Conservation (phyloP, 179 eudicot species). For the Monotropa hypopitys region DNA sequence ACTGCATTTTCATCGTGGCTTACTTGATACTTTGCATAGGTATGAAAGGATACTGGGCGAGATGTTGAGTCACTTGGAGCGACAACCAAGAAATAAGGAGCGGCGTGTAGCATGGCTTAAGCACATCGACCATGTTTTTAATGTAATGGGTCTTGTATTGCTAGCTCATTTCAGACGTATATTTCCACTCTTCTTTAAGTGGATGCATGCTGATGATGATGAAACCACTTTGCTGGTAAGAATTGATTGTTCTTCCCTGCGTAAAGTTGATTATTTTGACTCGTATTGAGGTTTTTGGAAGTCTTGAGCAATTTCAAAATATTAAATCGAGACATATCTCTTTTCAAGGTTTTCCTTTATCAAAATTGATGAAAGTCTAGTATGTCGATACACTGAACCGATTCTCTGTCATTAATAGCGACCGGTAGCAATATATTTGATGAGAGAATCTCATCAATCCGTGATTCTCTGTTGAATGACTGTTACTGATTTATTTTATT, state of each 20-base stretch:
- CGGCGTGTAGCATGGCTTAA: slow-evolving; percentile 80
- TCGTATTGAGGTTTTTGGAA: not conserved
- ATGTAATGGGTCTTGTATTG: slow-evolving; percentile 57
- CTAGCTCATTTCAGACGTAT: slow-evolving; percentile 80
- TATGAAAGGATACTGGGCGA: slow-evolving; percentile 72
- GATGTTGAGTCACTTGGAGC: slow-evolving; percentile 86
- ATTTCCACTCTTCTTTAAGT: slow-evolving; percentile 82
- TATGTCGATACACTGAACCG: not conserved
- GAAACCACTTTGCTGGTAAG: slow-evolving; percentile 74
- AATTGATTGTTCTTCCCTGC: slow-evolving; percentile 1
- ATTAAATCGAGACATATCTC: not conserved
- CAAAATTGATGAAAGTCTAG: not conserved
- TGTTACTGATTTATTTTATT: not conserved
- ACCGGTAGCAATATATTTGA: not conserved
- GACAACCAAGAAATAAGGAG: slow-evolving; percentile 78
- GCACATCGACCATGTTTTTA: slow-evolving; percentile 55
- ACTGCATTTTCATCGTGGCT: not conserved
- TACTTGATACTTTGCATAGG: slow-evolving; percentile 29
- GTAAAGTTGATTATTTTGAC: not conserved
- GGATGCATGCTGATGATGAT: slow-evolving; percentile 98
- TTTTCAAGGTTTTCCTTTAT: not conserved
- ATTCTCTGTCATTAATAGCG: not conserved
- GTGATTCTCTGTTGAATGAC: not conserved
- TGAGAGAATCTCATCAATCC: slow-evolving; percentile 1
- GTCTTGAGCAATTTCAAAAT: not conserved